A percentile compares a stretch with the other conserved stretches of the same genome.
phyloP scores from a whole-genome alignment of 805 yeast species.

The Metschnikowia lunata region DNA sequence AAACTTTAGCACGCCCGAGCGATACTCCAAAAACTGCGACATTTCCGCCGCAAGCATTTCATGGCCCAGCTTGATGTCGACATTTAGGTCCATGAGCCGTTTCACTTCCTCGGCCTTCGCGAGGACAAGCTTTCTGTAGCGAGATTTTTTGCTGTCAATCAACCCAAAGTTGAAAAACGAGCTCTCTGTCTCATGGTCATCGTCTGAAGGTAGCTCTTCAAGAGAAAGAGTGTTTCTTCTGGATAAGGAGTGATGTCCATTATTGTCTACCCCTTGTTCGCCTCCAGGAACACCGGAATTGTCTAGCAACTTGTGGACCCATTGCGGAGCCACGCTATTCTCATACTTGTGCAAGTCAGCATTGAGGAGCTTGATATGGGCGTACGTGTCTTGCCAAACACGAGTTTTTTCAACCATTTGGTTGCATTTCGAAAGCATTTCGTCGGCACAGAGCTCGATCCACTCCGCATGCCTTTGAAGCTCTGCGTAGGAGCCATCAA shows the following conservation, averaged over 20 bases:
- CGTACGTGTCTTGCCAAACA: slow-evolving; percentile 30
- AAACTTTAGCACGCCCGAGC: slow-evolving; percentile 36
- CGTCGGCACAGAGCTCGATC: slow-evolving; percentile 23
- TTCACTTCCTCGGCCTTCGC: slow-evolving; percentile 38
- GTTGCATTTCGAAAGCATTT: slow-evolving; percentile 23
- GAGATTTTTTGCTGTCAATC: slow-evolving; percentile 49
- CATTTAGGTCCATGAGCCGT: slow-evolving; percentile 40
- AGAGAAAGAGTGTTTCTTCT: slow-evolving; percentile 7
- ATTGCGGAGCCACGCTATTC: slow-evolving; percentile 11
- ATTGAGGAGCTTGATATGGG: slow-evolving; percentile 24
- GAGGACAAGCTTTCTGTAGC: slow-evolving; percentile 42
- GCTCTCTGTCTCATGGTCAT: slow-evolving; percentile 8
- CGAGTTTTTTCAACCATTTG: slow-evolving; percentile 22
- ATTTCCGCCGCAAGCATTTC: slow-evolving; percentile 62
- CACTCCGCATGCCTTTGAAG: slow-evolving; percentile 10
- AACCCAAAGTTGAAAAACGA: slow-evolving; percentile 37
- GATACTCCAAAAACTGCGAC: slow-evolving; percentile 53
- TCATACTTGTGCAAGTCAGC: slow-evolving; percentile 28
- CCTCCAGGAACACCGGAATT: not conserved
- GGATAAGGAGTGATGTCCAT: not conserved
- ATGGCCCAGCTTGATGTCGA: slow-evolving; percentile 49
- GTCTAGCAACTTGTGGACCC: not conserved
- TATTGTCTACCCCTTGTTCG: not conserved
- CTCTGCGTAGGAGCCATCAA: slow-evolving; percentile 5
- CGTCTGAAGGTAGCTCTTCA: slow-evolving; percentile 7